Evolutionary conservation across 805 yeast genomes (phyloP), one percentile per base, ranked within the genome.

Genomic region (Jamesozyma jinghongensis): DNA sequence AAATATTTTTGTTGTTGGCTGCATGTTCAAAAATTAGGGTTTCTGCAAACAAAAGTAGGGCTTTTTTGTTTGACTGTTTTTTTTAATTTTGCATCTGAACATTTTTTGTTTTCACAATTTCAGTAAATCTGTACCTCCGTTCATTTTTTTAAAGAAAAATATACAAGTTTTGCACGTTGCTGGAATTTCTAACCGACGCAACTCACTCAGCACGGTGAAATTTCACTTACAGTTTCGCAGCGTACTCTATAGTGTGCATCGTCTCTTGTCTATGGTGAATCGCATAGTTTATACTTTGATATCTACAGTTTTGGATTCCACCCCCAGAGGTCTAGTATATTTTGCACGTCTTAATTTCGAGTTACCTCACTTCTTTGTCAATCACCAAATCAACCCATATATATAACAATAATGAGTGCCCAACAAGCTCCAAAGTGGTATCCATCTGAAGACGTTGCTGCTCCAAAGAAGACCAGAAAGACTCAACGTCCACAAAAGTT

Each of bases 401-500:
- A 75, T 79, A 31, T 17, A 18, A 12, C 44, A 48, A 50, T 56
- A 59, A 59, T 59, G 63, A 57, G 60, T 55, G 63, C 61, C 52
- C 61, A 56, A 57, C 49, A 49, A 52, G 90, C 92, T 66, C 83
- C 85, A 71, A 82, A 81, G 77, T 85, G 94, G 95, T 87, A 84
- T 78, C 86, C 85, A 70, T 81, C 94, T 66, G 90, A 85, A 77
- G 85, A 80, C 72, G 82, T 77, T 61, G 81, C 88, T 68, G 86
- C 79, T 63, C 79, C 90, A 62, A 85, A 83, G 77, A 78, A 77
- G 73, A 69, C 85, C 67, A 85, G 95, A 82, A 85, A 87, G 82
- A 67, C 88, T 62, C 75, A 76, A 63, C 85, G 87, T 69, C 94
- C 97, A 66, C 92, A 86, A 73, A 84, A 84, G 73, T 79, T 92